Conservation (phyloP, 192 early-diverging fungal genomes). For the Phycomyces blakesleeanus region DNA sequence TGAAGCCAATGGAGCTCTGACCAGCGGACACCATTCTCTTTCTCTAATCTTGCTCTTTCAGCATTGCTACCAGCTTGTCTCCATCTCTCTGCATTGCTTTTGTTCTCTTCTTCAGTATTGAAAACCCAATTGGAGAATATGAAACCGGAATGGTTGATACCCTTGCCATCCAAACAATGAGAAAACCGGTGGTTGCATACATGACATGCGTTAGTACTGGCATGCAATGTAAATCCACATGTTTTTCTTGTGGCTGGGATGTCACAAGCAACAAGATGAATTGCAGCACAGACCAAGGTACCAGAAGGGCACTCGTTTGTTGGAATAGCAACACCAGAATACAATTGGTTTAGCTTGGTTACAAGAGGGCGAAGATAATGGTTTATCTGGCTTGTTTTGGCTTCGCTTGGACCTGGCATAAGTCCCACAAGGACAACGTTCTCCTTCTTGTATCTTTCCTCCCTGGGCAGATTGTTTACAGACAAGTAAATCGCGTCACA, state of each 20-base stretch:
- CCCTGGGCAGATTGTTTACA: slow-evolving; percentile 8
- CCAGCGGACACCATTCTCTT: background rate
- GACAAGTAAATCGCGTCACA: background rate
- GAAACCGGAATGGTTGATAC: too few relatives aligned
- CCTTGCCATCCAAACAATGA: background rate
- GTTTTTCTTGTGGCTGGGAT: too few relatives aligned
- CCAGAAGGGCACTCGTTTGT: too few relatives aligned
- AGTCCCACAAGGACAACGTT: slow-evolving; percentile 1
- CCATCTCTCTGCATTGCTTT: too few relatives aligned
- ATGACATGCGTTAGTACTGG: background rate
- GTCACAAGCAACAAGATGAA: too few relatives aligned
- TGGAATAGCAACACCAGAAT: background rate
- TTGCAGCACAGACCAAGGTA: too few relatives aligned
- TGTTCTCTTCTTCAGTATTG: too few relatives aligned
- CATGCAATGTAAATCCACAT: background rate
- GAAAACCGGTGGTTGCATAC: background rate
- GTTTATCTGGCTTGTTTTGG: background rate
- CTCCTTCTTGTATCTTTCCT: background rate
- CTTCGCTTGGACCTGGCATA: slow-evolving; percentile 5
- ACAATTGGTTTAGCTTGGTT: background rate
- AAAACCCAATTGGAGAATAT: too few relatives aligned
- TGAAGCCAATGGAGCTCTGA: too few relatives aligned
- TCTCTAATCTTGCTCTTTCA: background rate
- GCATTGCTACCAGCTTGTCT: too few relatives aligned
- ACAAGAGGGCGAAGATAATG: background rate